A percentile compares a stretch with the other conserved stretches of the same genome.
Conservation (phyloP, 2,329 filamentous ascomycete genomes). For the Cercospora zeina region DNA sequence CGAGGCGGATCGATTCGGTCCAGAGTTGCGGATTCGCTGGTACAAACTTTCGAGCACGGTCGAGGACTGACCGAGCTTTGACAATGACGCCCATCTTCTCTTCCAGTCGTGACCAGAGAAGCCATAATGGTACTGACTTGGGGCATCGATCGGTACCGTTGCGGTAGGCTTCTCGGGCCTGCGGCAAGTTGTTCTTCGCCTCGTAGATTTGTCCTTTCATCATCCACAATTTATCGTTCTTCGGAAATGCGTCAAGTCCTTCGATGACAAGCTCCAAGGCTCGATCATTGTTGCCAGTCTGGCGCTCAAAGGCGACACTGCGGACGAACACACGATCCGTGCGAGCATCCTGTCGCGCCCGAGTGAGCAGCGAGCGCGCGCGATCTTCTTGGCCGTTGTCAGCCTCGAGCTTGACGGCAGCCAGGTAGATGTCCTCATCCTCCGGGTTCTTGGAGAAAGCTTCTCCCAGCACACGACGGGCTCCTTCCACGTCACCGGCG, state of each 20-base stretch:
- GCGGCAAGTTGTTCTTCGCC: slow-evolving; percentile 71
- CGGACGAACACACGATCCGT: slow-evolving; percentile 98
- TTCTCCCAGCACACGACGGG: slow-evolving; percentile 77
- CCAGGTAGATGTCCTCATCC: slow-evolving; percentile 97
- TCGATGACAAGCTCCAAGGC: slow-evolving; percentile 86
- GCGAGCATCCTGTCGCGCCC: slow-evolving; percentile 82
- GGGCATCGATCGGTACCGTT: slow-evolving; percentile 85
- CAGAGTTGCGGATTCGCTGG: slow-evolving; percentile 83
- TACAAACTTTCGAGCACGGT: slow-evolving; percentile 82
- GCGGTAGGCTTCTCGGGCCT: slow-evolving; percentile 86
- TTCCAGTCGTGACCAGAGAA: slow-evolving; percentile 84
- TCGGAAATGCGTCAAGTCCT: slow-evolving; percentile 81
- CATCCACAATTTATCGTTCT: slow-evolving; percentile 90
- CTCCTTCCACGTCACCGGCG: slow-evolving; percentile 81
- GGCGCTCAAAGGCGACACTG: slow-evolving; percentile 87
- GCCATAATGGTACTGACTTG: slow-evolving; percentile 81
- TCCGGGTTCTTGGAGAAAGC: slow-evolving; percentile 95
- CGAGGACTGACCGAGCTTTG: slow-evolving; percentile 90
- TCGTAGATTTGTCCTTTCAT: slow-evolving; percentile 99
- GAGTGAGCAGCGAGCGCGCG: slow-evolving; percentile 76
- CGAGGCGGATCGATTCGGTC: slow-evolving; percentile 90
- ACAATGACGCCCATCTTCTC: slow-evolving; percentile 80
- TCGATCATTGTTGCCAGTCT: slow-evolving; percentile 73
- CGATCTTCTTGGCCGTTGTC: slow-evolving; percentile 81
- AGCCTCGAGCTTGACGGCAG: slow-evolving; percentile 92